Base-by-base conservation (phyloP, 768 basidiomycete genomes). In the Tephrocybe sp. region DNA sequence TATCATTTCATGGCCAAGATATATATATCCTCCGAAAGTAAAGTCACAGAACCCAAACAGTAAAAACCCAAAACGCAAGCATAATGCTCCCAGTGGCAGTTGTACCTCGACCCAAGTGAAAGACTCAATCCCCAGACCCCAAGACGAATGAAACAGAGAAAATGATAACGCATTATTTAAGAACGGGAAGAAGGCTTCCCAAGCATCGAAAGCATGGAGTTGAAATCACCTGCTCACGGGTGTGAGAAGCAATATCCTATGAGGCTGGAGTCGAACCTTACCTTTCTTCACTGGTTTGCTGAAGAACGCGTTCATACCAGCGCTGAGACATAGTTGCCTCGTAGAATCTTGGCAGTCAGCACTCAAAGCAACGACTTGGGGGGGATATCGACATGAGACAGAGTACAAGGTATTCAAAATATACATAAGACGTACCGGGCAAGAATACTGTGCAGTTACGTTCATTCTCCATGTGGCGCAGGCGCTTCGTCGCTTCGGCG, bases 331-430 rank as follows among this genome's bases (percentile, higher is more conserved):
- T 13, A 87, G 72, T 58, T 82, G 78, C 58, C 86, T 86, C 1
- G 86, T 86, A 5, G 84, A 85, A 45, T 86, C 84, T 64, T 88
- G 85, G 56, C 83, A 85, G 63, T 89, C 86, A 2, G 86, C 86
- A 59, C 84, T 86, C 45, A 89, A 65, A 1, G 85, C 86, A 22
- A 86, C 76, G 46, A 88, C 84, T 87, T 29, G 5, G 27, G 50
- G n/a, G 44, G 44, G 12, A 29, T 41, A 24, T 22, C 16, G 45
- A n/a, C 16, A n/a, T 15, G 38, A n/a, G 25, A 30, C 24, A 21
- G 10, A 31, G 22, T 15, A 4, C 19, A 49, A 30, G n/a, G n/a
- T n/a, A n/a, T n/a, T n/a, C n/a, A 8, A 31, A 16, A 22, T 46
- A 45, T 47, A 38, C 16, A 29, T 23, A 29, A 31, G 3, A 62